Evolutionary conservation across 208 protist species (phyloP).

Genomic region (Acanthamoeba rhysodes): DNA sequence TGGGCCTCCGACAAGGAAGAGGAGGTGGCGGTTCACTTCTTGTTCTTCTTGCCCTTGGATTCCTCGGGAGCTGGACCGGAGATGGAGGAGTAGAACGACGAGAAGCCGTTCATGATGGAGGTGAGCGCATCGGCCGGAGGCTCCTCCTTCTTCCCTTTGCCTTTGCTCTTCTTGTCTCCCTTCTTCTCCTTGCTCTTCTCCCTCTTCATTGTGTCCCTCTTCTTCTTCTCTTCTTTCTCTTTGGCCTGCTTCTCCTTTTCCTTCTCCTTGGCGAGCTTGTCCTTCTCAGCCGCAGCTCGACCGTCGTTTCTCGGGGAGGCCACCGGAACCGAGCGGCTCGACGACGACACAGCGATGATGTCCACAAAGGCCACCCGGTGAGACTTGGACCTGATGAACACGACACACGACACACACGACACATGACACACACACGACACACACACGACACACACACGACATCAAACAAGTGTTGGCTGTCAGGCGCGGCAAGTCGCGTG

Average conservation of each 20-base stretch:
- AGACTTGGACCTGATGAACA: slow-evolving; percentile 20
- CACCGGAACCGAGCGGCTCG: not conserved
- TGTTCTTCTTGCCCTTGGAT: not conserved
- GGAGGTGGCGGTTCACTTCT: not conserved
- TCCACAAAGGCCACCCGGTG: not conserved
- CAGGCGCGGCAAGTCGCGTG: not conserved
- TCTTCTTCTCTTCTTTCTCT: slow-evolving; percentile 31
- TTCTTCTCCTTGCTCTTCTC: slow-evolving; percentile 12
- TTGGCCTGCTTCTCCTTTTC: slow-evolving; percentile 47
- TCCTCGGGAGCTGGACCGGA: not conserved
- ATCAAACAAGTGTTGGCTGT: not conserved
- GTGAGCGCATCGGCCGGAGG: not conserved
- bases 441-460: no score
- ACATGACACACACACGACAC: no score
- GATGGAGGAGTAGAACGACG: not conserved
- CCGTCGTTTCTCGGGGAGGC: slow-evolving; percentile 12
- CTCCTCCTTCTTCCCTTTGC: slow-evolving; percentile 50
- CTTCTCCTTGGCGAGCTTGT: not conserved
- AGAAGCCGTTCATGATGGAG: slow-evolving; percentile 9
- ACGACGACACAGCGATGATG: slow-evolving; percentile 11
- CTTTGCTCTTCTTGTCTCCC: not conserved
- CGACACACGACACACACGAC: not conserved
- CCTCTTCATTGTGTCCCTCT: not conserved
- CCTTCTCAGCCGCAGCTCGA: not conserved
- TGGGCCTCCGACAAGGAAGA: no score